These are phyloP conservation scores for Curvularia sp. DNA, from an alignment of 2,329 filamentous ascomycete genomes.

Conservation along the genomic window DNA sequence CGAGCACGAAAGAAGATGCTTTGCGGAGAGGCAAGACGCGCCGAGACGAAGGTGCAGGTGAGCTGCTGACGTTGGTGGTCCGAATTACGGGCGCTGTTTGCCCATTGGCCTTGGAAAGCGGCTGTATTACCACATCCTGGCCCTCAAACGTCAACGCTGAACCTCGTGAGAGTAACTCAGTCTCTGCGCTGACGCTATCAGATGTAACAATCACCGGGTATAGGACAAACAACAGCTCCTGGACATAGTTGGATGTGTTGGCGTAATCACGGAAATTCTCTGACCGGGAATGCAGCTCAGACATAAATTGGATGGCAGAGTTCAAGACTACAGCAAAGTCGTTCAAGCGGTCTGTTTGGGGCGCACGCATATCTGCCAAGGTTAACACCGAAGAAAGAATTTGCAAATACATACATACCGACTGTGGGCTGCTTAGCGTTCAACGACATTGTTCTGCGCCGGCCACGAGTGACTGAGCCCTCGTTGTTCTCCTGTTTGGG, in stretches of 20 bases:
- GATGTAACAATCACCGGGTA: slow-evolving; percentile 90
- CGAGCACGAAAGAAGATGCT: slow-evolving; percentile 88
- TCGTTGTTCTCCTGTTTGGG: slow-evolving; percentile 30
- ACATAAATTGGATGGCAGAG: slow-evolving; percentile 78
- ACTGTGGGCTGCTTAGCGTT: slow-evolving; percentile 60
- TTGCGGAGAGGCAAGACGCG: slow-evolving; percentile 72
- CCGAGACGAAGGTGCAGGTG: slow-evolving; percentile 44
- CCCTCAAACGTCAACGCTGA: slow-evolving; percentile 84
- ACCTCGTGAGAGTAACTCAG: slow-evolving; percentile 84
- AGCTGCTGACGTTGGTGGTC: slow-evolving; percentile 65
- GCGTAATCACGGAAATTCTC: slow-evolving; percentile 82
- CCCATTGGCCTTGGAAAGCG: slow-evolving; percentile 68
- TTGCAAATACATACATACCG: slow-evolving; percentile 26
- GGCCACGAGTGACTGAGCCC: slow-evolving; percentile 47
- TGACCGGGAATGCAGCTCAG: slow-evolving; percentile 79
- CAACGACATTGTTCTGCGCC: slow-evolving; percentile 71
- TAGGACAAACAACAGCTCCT: slow-evolving; percentile 77
- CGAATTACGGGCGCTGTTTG: slow-evolving; percentile 71
- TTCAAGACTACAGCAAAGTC: slow-evolving; percentile 72
- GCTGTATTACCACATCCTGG: slow-evolving; percentile 81
- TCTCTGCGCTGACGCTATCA: slow-evolving; percentile 81
- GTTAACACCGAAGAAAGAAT: slow-evolving; percentile 18
- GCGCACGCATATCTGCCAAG: slow-evolving; percentile 37
- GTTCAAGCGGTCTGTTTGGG: slow-evolving; percentile 52
- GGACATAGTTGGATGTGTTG: slow-evolving; percentile 78